A percentile compares a stretch with the other conserved stretches of the same genome.
Conservation (phyloP, 2,329 filamentous ascomycete species). For the Knufia petricola region DNA sequence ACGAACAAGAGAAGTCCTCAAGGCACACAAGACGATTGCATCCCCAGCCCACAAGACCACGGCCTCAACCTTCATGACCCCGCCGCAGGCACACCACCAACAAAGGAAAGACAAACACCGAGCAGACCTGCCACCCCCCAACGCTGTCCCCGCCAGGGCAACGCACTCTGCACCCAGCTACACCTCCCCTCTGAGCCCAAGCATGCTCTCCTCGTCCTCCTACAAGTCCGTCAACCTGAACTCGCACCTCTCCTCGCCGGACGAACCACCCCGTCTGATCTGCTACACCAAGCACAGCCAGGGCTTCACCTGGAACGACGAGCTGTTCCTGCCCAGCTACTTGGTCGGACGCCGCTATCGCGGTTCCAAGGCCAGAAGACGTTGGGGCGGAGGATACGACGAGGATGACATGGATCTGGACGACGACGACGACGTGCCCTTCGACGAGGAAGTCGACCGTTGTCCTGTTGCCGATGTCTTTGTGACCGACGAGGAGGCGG, state of each 20-base stretch:
- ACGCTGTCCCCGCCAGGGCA: neutral
- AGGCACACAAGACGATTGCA: slow-evolving; percentile 1
- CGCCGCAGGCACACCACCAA: slow-evolving; percentile 1
- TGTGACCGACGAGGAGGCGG: slow-evolving; percentile 24
- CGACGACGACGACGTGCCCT: slow-evolving; percentile 6
- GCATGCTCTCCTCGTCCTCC: slow-evolving; percentile 22
- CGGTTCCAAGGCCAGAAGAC: slow-evolving; percentile 18
- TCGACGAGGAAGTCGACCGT: slow-evolving; percentile 11
- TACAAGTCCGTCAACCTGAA: slow-evolving; percentile 25
- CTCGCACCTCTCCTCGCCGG: slow-evolving; percentile 16
- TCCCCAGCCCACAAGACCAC: neutral
- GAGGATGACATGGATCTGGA: slow-evolving; percentile 18
- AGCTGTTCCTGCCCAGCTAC: slow-evolving; percentile 24
- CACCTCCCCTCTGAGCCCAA: slow-evolving; percentile 21
- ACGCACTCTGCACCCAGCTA: slow-evolving; percentile 13
- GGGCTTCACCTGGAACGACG: slow-evolving; percentile 25
- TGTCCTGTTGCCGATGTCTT: slow-evolving; percentile 24
- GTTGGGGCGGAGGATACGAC: slow-evolving; percentile 22
- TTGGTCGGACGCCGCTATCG: slow-evolving; percentile 21
- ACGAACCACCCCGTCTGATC: slow-evolving; percentile 22
- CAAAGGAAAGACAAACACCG: slow-evolving; percentile 21
- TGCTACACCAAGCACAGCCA: slow-evolving; percentile 23
- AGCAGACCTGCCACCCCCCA: slow-evolving; percentile 14
- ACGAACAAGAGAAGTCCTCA: neutral
- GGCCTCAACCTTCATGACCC: neutral